Base-by-base conservation (phyloP, 768 basidiomycete genomes). In the Amanita muscaria region DNA sequence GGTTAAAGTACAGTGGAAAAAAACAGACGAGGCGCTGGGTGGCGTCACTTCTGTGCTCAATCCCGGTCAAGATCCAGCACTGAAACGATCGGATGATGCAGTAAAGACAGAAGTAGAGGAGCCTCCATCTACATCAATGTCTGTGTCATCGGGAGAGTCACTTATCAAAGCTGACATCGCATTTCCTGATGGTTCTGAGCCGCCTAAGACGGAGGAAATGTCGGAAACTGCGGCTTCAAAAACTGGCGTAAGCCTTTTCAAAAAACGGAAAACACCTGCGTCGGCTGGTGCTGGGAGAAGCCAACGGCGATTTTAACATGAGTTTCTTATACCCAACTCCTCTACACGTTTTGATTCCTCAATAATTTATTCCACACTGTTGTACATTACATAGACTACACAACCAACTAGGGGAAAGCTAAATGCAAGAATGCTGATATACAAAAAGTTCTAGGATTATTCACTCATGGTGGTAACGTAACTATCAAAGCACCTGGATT, bases 401-500 rank as follows among this genome's bases (percentile, higher is more conserved):
- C 19, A 15, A 24, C n/a, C n/a, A n/a, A n/a, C n/a, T 24, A 23
- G 9, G 4, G 32, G 11, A 16, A 32, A 33, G 39, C 24, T 11
- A 3, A 40, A 40, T 38, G 38, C 23, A 46, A 27, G 10, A 22
- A n/a, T 5, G 24, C 21, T 27, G 19, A 19, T 15, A 40, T 40
- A 15, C 7, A 4, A 12, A 40, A 5, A 15, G 6, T 15, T 6
- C 21, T 22, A 9, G 12, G 6, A n/a, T 11, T n/a, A n/a, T n/a
- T n/a, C n/a, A n/a, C 3, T 38, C 45, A 22, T 15, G 48, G 47
- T 22, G 61, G 56, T 25, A 65, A 48, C 14, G 60, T 61, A 30
- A 72, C 45, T 46, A 93, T 67, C 27, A 97, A 66, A 1, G 92
- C 79, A 2, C 91, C 91, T 0, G 74, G 54, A 56, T 94, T 96